Base-by-base conservation (phyloP, 345 rosid species). In the Eucalyptus coolabah region DNA sequence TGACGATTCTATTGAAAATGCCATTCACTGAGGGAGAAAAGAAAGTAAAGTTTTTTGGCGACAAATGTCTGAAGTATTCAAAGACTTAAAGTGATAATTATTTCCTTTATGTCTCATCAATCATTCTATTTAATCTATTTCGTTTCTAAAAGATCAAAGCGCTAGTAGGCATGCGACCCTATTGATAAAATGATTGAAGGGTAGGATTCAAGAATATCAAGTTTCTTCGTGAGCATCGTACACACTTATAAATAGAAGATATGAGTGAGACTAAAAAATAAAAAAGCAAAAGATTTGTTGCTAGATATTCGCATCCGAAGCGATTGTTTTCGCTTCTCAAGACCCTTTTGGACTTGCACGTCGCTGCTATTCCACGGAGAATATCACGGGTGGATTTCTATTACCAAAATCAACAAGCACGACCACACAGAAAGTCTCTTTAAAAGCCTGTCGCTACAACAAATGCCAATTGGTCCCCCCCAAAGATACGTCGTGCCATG, bases 101-200 rank as follows among this genome's bases (percentile, higher is more conserved):
- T 30, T 65, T n/a, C 1, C 3, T 7, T 65, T n/a, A 60, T 5
- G 10, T 7, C 72, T n/a, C 37, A 65, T 65, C 37, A 32, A 32
- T 17, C 37, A 67, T 67, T 32, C 80, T 67, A 67, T 6, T 32
- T 32, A 67, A 32, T 67, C 0, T 51, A 17, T 18, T 5, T 67
- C 1, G 42, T 32, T 32, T 32, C 42, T 17, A 67, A 67, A 12
- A 54, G 21, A 54, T 9, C 5, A 28, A 21, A 54, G 60, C 5
- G 7, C n/a, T 6, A 26, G 1, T 59, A 26, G 16, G 16, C n/a
- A 59, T 59, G n/a, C 0, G 1, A 3, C 15, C n/a, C n/a, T 59
- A 26, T 12, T 59, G 15, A 15, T 59, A 11, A 5, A 60, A 12
- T 3, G 16, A 60, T 26, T 6, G 16, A 28, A 28, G 30, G 32